Percentiles rank a stretch among this genome's conserved stretches.
phyloP scores from a whole-genome alignment of 257 asterid genomes.

The Euphrasia confusa region DNA sequence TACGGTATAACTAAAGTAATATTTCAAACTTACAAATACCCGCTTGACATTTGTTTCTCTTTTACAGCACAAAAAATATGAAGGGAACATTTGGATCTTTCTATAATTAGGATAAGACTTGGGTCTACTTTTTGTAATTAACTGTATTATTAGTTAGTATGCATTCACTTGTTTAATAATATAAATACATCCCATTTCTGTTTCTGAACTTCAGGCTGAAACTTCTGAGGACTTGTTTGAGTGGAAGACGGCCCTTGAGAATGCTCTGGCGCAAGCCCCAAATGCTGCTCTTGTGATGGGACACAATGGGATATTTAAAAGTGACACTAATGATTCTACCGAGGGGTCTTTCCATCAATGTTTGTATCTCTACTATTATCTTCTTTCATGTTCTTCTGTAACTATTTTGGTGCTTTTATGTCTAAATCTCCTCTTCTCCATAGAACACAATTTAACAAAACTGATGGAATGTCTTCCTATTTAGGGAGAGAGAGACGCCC shows the following conservation, averaged over 20 bases:
- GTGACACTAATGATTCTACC: conserved; percentile 58
- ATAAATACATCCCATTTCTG: conserved; percentile 15
- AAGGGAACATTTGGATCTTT: neutral
- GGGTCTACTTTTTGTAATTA: neutral
- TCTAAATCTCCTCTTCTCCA: neutral
- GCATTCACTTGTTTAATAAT: conserved; percentile 13
- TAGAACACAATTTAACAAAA: neutral
- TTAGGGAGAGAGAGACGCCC: conserved; percentile 93
- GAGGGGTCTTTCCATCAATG: conserved; percentile 93
- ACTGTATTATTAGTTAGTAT: conserved; percentile 5
- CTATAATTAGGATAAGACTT: neutral
- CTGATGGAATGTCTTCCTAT: conserved; percentile 28
- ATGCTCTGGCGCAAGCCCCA: conserved; percentile 96
- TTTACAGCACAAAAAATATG: neutral
- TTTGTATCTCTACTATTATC: conserved; percentile 30
- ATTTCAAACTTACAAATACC: neutral
- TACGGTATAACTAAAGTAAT: neutral
- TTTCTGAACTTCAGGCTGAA: conserved; percentile 65
- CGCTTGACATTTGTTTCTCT: neutral
- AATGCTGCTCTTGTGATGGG: conserved; percentile 99
- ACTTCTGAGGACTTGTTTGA: conserved; percentile 92
- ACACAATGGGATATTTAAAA: conserved; percentile 88
- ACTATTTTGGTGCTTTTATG: conserved; percentile 11
- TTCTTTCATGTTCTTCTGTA: conserved; percentile 22
- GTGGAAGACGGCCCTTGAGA: conserved; percentile 97